Evolutionary conservation across 2,329 filamentous ascomycete species (phyloP), one percentile per base, ranked within the genome.

Genomic region (Paracamarosporium sp.): DNA sequence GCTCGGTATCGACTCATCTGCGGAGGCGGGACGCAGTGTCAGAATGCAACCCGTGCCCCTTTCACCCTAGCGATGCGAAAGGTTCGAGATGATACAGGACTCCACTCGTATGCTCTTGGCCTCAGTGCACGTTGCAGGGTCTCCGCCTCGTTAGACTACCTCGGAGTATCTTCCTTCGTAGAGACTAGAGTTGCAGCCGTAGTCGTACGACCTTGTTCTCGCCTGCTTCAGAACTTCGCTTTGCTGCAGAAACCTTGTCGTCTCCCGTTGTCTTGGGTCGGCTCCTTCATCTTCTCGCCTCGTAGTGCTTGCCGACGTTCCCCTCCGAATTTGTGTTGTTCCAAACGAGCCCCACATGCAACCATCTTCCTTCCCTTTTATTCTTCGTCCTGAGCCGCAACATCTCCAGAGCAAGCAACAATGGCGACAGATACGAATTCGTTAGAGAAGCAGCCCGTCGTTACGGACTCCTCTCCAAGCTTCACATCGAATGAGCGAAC

Each of bases 361-460:
- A n/a, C n/a, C n/a, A n/a, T 31, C 30, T 31, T 31, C 30, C 30
- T 11, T 31, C 13, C 7, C 4, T 3, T 31, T 2, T 31, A 11
- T 31, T 11, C 30, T 13, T 13, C 3, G 30, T 31, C 13, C 30
- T 13, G 30, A 31, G 30, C 30, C 13, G 30, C 30, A 31, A 13
- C 9, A 31, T 9, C 30, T 31, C 1, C 33, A 22, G 11, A 22
- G 33, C 25, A 12, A 17, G 17, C 47, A 31, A 46, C 30, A 38
- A 35, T 33, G 43, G 28, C 25, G 40, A 48, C 9, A 27, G 35
- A 12, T 7, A 33, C 44, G 25, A 35, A 4, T 17, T 35, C 44
- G 9, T 33, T 22, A 27, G 62, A 65, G 50, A 70, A 66, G 47
- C 58, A 57, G 31, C 45, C 24, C 9, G 30, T 45, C 9, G 50